phyloP scores from a whole-genome alignment of 495 filamentous ascomycete genomes.

The Astrothelium macrocarpum region DNA sequence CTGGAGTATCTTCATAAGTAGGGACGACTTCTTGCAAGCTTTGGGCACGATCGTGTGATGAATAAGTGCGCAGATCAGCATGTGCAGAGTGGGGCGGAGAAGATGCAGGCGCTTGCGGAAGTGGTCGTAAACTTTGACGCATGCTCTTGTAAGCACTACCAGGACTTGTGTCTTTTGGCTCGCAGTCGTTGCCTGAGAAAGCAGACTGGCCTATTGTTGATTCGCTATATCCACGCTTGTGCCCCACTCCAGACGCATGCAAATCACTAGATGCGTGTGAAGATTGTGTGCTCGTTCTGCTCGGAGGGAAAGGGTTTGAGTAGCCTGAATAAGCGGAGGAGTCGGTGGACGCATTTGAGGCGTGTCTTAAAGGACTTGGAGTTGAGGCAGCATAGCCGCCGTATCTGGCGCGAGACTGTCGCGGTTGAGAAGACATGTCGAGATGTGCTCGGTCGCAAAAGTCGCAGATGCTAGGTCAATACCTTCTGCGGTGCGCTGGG shows the following conservation, averaged over 20 bases:
- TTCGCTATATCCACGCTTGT: constrained; percentile 73
- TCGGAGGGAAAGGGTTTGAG: constrained; percentile 56
- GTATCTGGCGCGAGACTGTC: constrained; percentile 26
- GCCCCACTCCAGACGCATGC: constrained; percentile 39
- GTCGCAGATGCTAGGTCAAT: neutral
- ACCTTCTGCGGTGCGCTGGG: neutral
- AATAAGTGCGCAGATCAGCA: constrained; percentile 11
- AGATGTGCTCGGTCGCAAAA: neutral
- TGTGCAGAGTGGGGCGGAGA: constrained; percentile 29
- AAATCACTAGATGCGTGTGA: constrained; percentile 61
- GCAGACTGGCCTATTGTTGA: constrained; percentile 24
- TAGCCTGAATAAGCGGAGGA: constrained; percentile 68
- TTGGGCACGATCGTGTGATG: neutral
- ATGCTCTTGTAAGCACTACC: constrained; percentile 56
- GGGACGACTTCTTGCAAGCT: constrained; percentile 1
- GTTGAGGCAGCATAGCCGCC: constrained; percentile 50
- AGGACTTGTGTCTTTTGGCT: constrained; percentile 40
- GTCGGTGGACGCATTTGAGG: constrained; percentile 66
- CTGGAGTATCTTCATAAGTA: neutral
- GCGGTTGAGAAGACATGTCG: constrained; percentile 4
- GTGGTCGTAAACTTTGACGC: constrained; percentile 67
- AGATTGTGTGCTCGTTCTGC: constrained; percentile 67
- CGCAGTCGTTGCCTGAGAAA: constrained; percentile 29
- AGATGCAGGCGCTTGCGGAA: constrained; percentile 56
- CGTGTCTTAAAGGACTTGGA: constrained; percentile 57